Conservation (phyloP, 345 rosid genomes). For the Hypericum androsaemum region DNA sequence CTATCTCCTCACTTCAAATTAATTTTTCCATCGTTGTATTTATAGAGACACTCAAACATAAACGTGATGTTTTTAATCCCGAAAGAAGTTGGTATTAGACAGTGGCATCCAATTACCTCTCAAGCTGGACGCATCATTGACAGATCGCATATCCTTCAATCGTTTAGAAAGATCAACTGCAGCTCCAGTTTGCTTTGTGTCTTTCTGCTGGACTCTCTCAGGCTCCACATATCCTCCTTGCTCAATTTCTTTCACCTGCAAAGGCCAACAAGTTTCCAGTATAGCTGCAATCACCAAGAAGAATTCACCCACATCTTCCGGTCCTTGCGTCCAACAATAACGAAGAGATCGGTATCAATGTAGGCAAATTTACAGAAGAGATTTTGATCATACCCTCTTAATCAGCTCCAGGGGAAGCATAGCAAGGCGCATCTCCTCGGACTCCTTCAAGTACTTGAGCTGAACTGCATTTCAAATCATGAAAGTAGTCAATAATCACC, state of each 20-base stretch:
- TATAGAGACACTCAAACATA: too few relatives aligned
- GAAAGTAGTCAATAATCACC: not conserved
- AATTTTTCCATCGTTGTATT: too few relatives aligned
- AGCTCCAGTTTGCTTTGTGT: constrained; percentile 47
- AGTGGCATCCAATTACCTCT: constrained; percentile 72
- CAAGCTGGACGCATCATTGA: constrained; percentile 54
- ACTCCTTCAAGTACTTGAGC: constrained; percentile 54
- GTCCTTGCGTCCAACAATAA: too few relatives aligned
- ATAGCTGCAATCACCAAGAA: too few relatives aligned
- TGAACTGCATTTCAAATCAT: constrained; percentile 35
- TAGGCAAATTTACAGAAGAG: too few relatives aligned
- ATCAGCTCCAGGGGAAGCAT: too few relatives aligned
- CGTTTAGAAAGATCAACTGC: constrained; percentile 88
- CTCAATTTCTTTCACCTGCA: constrained; percentile 77
- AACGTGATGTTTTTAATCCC: too few relatives aligned
- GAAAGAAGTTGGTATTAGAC: too few relatives aligned
- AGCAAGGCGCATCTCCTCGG: constrained; percentile 58
- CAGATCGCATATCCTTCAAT: constrained; percentile 51
- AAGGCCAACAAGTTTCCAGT: not conserved
- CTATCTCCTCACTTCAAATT: too few relatives aligned
- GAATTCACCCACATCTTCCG: not conserved
- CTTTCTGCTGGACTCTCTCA: constrained; percentile 41
- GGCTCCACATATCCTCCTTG: constrained; percentile 41
- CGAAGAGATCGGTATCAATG: constrained; percentile 16
- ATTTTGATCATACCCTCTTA: too few relatives aligned